phyloP scores from a whole-genome alignment of 2,329 filamentous ascomycete genomes.

The Trichoderma sp. region DNA sequence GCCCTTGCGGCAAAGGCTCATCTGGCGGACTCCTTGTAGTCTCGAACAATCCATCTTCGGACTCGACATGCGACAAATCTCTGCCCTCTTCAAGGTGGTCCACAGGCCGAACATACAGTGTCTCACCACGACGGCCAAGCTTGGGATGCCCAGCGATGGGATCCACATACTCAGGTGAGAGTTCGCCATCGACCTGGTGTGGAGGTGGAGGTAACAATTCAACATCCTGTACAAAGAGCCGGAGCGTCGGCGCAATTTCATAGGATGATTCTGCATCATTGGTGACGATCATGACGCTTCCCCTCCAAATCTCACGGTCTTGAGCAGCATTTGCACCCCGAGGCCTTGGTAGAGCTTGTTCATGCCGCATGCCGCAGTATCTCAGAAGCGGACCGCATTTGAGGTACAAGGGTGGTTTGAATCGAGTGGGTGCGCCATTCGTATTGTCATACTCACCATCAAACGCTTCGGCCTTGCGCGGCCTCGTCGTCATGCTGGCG shows the following conservation, averaged over 20 bases:
- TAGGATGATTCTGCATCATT: slow-evolving; percentile 81
- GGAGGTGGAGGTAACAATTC: slow-evolving; percentile 78
- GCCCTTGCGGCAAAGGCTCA: slow-evolving; percentile 39
- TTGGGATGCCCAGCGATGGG: slow-evolving; percentile 86
- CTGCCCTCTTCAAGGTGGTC: slow-evolving; percentile 75
- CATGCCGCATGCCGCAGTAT: slow-evolving; percentile 77
- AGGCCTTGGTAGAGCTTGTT: slow-evolving; percentile 45
- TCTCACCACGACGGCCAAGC: slow-evolving; percentile 77
- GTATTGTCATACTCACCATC: slow-evolving; percentile 66
- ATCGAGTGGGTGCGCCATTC: slow-evolving; percentile 60
- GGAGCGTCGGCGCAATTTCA: slow-evolving; percentile 70
- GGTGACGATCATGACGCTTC: slow-evolving; percentile 94
- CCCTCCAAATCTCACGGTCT: slow-evolving; percentile 83
- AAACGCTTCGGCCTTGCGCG: slow-evolving; percentile 60
- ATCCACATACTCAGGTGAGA: slow-evolving; percentile 81
- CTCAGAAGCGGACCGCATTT: slow-evolving; percentile 88
- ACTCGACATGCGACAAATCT: slow-evolving; percentile 77
- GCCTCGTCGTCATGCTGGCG: slow-evolving; percentile 46
- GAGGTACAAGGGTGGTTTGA: slow-evolving; percentile 79
- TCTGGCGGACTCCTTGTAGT: slow-evolving; percentile 55
- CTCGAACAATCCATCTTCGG: slow-evolving; percentile 81
- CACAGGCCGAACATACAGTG: slow-evolving; percentile 85
- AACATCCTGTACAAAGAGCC: slow-evolving; percentile 83
- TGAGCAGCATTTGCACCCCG: slow-evolving; percentile 27
- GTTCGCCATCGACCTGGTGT: slow-evolving; percentile 59